These are phyloP conservation scores for Psilocybe azurescens DNA, from an alignment of 768 basidiomycete genomes.

Conservation along the genomic window DNA sequence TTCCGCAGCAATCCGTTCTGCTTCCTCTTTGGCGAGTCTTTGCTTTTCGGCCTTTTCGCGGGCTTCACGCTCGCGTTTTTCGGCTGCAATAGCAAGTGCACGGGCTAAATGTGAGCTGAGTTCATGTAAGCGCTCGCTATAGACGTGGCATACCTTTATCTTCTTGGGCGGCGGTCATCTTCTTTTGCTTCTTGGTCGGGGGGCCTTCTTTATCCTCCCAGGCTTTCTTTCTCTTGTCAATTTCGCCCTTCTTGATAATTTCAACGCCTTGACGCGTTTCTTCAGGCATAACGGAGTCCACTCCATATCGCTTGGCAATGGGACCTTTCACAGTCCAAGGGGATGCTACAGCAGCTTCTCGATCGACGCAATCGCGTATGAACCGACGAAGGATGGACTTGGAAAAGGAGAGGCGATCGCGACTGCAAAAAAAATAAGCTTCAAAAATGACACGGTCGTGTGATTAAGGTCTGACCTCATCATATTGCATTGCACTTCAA, in stretches of 20 bases:
- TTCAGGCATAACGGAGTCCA: slow-evolving; percentile 86
- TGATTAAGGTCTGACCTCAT: slow-evolving; percentile 68
- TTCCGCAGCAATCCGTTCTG: slow-evolving; percentile 72
- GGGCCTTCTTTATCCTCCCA: slow-evolving; percentile 90
- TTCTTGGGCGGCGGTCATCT: slow-evolving; percentile 73
- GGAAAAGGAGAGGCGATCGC: slow-evolving; percentile 94
- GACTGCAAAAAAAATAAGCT: slow-evolving; percentile 50
- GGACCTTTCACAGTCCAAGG: slow-evolving; percentile 94
- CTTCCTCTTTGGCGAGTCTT: slow-evolving; percentile 69
- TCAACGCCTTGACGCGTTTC: slow-evolving; percentile 81
- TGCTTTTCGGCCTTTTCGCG: slow-evolving; percentile 73
- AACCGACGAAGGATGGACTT: slow-evolving; percentile 97
- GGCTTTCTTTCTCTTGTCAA: slow-evolving; percentile 90
- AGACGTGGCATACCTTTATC: slow-evolving; percentile 60
- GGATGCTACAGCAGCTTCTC: slow-evolving; percentile 90
- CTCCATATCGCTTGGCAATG: slow-evolving; percentile 85
- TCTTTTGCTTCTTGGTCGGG: slow-evolving; percentile 83
- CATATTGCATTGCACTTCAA: slow-evolving; percentile 80
- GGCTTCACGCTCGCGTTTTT: slow-evolving; percentile 73
- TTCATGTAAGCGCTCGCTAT: slow-evolving; percentile 16
- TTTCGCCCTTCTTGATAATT: slow-evolving; percentile 83
- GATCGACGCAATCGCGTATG: slow-evolving; percentile 93
- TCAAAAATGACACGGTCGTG: not conserved
- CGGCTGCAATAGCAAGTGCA: slow-evolving; percentile 41
- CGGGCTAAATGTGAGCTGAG: slow-evolving; percentile 27